Percentiles rank a stretch among this genome's conserved stretches.
phyloP scores from a whole-genome alignment of 2,329 filamentous ascomycete species.

The Exophiala spinifera region DNA sequence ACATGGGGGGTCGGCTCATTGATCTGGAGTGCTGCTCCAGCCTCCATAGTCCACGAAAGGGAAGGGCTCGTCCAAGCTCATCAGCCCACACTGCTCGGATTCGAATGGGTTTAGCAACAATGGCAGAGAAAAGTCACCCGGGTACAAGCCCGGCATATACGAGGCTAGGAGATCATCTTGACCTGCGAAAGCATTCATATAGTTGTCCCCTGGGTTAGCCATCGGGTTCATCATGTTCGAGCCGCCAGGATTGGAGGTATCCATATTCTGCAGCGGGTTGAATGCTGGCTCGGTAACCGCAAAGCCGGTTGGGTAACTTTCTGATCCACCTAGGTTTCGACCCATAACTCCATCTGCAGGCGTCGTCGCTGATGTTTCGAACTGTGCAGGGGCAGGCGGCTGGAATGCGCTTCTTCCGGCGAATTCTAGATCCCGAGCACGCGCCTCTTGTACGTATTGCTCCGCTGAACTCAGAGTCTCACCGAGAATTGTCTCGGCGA shows the following conservation, averaged over 20 bases:
- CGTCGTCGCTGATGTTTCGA: not conserved
- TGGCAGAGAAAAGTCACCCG: not conserved
- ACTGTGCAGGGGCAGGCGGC: not conserved
- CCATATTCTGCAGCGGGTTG: no score
- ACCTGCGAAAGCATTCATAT: no score
- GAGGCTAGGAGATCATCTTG: not conserved
- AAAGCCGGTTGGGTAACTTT: no score
- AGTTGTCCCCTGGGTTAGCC: no score
- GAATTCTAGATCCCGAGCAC: not conserved
- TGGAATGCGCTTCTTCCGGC: not conserved
- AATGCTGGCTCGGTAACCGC: no score
- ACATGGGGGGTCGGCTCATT: no score
- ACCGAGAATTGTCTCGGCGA: not conserved
- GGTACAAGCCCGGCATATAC: not conserved
- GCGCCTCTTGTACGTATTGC: not conserved
- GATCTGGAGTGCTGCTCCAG: slow-evolving; percentile 7
- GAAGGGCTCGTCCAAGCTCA: slow-evolving; percentile 9
- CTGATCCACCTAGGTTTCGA: no score
- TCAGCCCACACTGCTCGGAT: not conserved
- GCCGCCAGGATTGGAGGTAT: no score
- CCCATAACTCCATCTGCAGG: not conserved
- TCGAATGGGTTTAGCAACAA: not conserved
- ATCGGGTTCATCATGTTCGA: no score
- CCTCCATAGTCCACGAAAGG: slow-evolving; percentile 1
- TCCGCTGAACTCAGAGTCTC: not conserved